Evolutionary conservation across 2,329 filamentous ascomycete species (phyloP).

Genomic region (Lecanicillium sp.): DNA sequence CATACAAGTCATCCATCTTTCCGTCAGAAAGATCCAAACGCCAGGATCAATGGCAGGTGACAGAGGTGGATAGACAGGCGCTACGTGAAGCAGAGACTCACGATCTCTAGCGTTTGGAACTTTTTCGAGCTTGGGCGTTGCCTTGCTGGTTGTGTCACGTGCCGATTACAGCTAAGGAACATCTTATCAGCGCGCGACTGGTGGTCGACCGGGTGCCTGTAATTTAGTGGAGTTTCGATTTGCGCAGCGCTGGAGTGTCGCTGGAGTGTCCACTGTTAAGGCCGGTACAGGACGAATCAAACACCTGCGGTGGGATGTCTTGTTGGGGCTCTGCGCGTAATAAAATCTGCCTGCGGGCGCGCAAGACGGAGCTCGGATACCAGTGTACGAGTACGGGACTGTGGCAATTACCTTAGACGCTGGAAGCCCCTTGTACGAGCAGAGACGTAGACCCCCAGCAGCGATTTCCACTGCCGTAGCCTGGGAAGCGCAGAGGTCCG

Average conservation of each 20-base stretch:
- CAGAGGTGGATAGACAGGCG: constrained; percentile 9
- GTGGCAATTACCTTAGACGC: no score
- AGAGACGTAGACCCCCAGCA: background rate
- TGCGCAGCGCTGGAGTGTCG: no score
- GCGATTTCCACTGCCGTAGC: background rate
- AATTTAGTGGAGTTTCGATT: no score
- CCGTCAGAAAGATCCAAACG: constrained; percentile 8
- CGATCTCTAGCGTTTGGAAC: constrained; percentile 5
- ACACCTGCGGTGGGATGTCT: no score
- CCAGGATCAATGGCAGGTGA: constrained; percentile 14
- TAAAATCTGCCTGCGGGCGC: no score
- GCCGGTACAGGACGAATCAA: no score
- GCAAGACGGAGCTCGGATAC: no score
- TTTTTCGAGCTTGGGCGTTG: constrained; percentile 12
- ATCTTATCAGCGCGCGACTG: constrained; percentile 4
- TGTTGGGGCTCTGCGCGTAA: no score
- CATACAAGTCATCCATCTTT: constrained; percentile 89
- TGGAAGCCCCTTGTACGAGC: no score
- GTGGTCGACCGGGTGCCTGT: no score
- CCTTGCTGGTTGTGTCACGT: constrained; percentile 3
- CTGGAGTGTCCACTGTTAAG: no score
- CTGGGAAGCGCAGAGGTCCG: constrained; percentile 5
- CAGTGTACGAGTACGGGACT: no score
- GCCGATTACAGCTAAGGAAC: constrained; percentile 1
- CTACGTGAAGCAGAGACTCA: background rate